These are phyloP conservation scores for Helicocarpus griseus DNA, from an alignment of 2,329 filamentous ascomycete species.

Conservation along the genomic window DNA sequence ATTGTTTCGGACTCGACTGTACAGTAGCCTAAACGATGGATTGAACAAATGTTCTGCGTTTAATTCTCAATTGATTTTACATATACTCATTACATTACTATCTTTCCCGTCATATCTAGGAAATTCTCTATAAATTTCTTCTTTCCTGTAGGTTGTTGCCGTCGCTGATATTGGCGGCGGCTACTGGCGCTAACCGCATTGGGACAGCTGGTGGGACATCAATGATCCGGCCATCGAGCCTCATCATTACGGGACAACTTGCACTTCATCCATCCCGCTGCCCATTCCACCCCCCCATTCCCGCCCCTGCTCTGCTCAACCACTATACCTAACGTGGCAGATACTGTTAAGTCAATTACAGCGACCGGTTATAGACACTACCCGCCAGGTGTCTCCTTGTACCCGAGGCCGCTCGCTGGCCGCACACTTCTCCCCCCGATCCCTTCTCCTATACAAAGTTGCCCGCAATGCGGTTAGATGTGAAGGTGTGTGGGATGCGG, in stretches of 20 bases:
- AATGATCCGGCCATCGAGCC: slow-evolving; percentile 13
- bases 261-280: slow-evolving; percentile 6
- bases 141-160: no score
- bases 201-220: slow-evolving; percentile 25
- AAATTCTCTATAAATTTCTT: no score
- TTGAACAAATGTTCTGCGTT: no score
- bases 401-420: slow-evolving; percentile 22
- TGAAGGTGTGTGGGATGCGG: slow-evolving; percentile 41
- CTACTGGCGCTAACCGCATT: slow-evolving; percentile 18
- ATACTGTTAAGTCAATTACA: neutral
- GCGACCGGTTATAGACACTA: slow-evolving; percentile 9
- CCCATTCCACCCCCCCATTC: neutral
- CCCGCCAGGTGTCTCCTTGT: slow-evolving; percentile 20
- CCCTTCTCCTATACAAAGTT: slow-evolving; percentile 16
- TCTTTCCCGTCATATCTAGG: no score
- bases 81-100: no score
- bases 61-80: no score
- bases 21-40: no score
- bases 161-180: neutral
- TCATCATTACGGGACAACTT: slow-evolving; percentile 11
- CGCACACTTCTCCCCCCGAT: slow-evolving; percentile 16
- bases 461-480: slow-evolving; percentile 48
- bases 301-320: neutral
- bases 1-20: no score
- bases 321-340: neutral